Conservation (phyloP, 768 basidiomycete genomes). For the Russula sp. region DNA sequence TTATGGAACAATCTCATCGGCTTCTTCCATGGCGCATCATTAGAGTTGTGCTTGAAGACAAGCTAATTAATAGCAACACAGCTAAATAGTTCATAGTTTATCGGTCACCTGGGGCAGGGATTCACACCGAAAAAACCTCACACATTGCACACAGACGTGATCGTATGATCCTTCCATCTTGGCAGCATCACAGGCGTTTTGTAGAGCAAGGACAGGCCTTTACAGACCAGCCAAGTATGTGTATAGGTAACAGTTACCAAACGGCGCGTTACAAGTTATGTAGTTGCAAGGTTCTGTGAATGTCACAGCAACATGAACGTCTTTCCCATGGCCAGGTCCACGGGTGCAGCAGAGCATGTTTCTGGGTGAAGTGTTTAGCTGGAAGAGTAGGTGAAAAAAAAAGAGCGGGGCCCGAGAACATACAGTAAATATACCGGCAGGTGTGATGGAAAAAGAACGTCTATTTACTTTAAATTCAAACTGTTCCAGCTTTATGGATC, state of each 20-base stretch:
- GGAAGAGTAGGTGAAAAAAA: not conserved
- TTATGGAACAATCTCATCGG: conserved; percentile 11
- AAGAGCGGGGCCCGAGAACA: not conserved
- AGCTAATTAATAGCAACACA: not conserved
- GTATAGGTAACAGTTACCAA: not conserved
- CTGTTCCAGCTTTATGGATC: conserved; percentile 68
- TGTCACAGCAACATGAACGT: not conserved
- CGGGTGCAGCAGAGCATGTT: not conserved
- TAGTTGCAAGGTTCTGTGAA: not conserved
- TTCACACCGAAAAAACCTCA: not conserved
- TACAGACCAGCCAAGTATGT: not conserved
- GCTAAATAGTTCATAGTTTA: not conserved
- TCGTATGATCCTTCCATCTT: not conserved
- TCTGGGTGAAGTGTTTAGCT: not conserved
- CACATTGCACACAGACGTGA: not conserved
- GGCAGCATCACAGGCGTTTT: not conserved
- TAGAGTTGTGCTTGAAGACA: not conserved
- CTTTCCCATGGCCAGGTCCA: not conserved
- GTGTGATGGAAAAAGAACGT: not conserved
- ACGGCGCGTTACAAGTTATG: not conserved
- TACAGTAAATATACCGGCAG: no score
- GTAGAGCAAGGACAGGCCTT: not conserved
- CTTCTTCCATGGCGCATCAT: not conserved
- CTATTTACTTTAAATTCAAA: not conserved
- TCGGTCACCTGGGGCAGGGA: not conserved